Evolutionary conservation across 179 eudicot species (phyloP), one percentile per base, ranked within the genome.

Genomic region (Amaranthus tricolor): DNA sequence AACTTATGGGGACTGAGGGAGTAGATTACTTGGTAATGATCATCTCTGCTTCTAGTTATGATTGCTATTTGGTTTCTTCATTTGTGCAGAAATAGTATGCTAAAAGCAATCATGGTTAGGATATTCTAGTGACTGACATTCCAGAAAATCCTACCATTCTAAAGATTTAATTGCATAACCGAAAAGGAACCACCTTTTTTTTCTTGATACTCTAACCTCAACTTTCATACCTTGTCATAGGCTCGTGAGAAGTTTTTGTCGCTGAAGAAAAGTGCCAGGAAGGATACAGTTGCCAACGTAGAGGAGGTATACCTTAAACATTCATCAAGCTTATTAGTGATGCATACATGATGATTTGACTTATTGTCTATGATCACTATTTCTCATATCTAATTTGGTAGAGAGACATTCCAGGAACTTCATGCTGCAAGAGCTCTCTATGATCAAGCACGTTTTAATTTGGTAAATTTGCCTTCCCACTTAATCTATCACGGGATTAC

Each of bases 361-460:
- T 82, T 79, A 50, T 77, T 81, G 54, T 76, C 73, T 81, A 79
- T 85, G 78, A 76, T 81, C 80, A 72, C 83, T 72, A 77, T 73
- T 76, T 89, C 81, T 55, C 71, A 63, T 56, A 80, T 81, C 94
- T 92, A 88, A 90, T 92, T 75, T 89, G 86, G 75, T 85, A 86
- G 84, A 86, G 88, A 82, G 84, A 73, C 82, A 66, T 89, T 89
- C 83, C 97, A 94, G 98, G 98, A 94, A 92, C 94, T 90, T 73
- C 83, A 89, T 74, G 70, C 78, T 80, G 89, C 98, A 68, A 87
- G 97, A 85, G 89, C 86, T 71, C 73, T 81, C 47, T 94, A 90
- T 68, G 98, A 94, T 80, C 87, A 94, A 74, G 86, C 98, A 43
- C 94, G 98, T 66, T 90, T 92, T 79, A 88, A 86, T 84, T 85